Evolutionary conservation across 768 basidiomycete genomes (phyloP).

Genomic region (Candolleomyces eurysporus): DNA sequence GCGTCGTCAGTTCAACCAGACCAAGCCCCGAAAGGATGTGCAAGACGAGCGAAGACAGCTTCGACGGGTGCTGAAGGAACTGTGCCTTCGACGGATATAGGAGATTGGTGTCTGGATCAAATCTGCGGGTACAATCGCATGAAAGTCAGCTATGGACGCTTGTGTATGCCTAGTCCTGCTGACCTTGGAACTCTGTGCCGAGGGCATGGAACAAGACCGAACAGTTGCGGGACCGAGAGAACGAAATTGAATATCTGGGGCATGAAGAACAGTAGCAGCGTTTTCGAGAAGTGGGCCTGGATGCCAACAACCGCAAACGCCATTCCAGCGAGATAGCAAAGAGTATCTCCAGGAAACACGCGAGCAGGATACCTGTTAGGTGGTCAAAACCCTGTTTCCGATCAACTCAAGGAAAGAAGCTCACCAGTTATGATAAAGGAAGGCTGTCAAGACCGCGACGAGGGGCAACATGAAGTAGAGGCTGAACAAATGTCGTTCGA

Average conservation of each 20-base stretch:
- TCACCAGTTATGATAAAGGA: slow-evolving; percentile 96
- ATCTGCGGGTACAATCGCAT: slow-evolving; percentile 41
- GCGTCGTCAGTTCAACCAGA: slow-evolving; percentile 60
- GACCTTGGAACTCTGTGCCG: slow-evolving; percentile 91
- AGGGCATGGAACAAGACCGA: slow-evolving; percentile 91
- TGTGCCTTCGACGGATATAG: slow-evolving; percentile 71
- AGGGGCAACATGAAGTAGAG: slow-evolving; percentile 97
- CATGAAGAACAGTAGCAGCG: slow-evolving; percentile 92
- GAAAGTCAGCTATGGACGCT: neutral
- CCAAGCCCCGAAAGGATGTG: slow-evolving; percentile 59
- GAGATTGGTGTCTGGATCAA: slow-evolving; percentile 71
- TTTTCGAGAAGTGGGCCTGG: slow-evolving; percentile 97
- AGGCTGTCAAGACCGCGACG: slow-evolving; percentile 84
- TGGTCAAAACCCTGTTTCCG: neutral
- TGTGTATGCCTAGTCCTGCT: slow-evolving; percentile 16
- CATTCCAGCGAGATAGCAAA: slow-evolving; percentile 98
- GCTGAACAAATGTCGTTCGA: slow-evolving; percentile 93
- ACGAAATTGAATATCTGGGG: slow-evolving; percentile 99
- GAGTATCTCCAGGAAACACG: slow-evolving; percentile 93
- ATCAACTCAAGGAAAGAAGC: slow-evolving; percentile 18
- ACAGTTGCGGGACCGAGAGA: slow-evolving; percentile 91
- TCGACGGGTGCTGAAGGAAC: slow-evolving; percentile 59
- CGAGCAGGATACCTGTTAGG: slow-evolving; percentile 88
- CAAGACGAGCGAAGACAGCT: slow-evolving; percentile 53
- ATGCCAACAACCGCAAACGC: slow-evolving; percentile 98